Evolutionary conservation across 805 yeast species (phyloP).

Genomic region (Candida boidinii): DNA sequence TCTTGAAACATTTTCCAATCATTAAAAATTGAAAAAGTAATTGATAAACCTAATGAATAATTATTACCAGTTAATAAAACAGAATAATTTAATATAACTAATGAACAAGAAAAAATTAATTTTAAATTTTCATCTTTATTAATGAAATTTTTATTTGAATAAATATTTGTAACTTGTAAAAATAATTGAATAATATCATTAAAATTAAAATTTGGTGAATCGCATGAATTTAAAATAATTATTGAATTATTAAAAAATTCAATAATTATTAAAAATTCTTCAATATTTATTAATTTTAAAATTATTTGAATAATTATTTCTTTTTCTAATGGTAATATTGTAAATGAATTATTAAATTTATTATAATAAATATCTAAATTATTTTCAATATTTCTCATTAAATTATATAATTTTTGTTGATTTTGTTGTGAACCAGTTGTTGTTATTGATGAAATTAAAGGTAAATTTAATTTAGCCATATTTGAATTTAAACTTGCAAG

Average conservation of each 20-base stretch:
- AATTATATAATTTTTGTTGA: constrained; percentile 12
- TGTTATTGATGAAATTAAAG: neutral
- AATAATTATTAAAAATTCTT: constrained; percentile 22
- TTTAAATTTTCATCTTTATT: constrained; percentile 18
- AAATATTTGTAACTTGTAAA: constrained; percentile 25
- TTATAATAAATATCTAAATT: constrained; percentile 33
- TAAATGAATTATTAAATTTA: constrained; percentile 35
- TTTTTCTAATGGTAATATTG: constrained; percentile 32
- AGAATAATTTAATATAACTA: constrained; percentile 43
- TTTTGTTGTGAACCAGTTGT: constrained; percentile 1
- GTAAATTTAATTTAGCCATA: constrained; percentile 9
- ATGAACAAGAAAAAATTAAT: constrained; percentile 27
- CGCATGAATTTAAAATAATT: constrained; percentile 25
- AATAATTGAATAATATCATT: constrained; percentile 27
- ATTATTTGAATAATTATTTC: constrained; percentile 18
- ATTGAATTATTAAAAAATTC: constrained; percentile 35
- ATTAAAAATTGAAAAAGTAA: constrained; percentile 45
- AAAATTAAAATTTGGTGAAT: constrained; percentile 16
- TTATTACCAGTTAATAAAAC: constrained; percentile 52
- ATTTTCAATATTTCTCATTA: constrained; percentile 19
- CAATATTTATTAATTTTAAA: constrained; percentile 17
- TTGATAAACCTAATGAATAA: constrained; percentile 48
- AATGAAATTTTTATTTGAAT: constrained; percentile 26
- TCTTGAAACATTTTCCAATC: constrained; percentile 43
- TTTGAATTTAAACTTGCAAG: constrained; percentile 16